Percentiles rank a stretch among this genome's conserved stretches.
Evolutionary conservation across 345 rosid species (phyloP).

Genomic region (Orychophragmus violaceus): DNA sequence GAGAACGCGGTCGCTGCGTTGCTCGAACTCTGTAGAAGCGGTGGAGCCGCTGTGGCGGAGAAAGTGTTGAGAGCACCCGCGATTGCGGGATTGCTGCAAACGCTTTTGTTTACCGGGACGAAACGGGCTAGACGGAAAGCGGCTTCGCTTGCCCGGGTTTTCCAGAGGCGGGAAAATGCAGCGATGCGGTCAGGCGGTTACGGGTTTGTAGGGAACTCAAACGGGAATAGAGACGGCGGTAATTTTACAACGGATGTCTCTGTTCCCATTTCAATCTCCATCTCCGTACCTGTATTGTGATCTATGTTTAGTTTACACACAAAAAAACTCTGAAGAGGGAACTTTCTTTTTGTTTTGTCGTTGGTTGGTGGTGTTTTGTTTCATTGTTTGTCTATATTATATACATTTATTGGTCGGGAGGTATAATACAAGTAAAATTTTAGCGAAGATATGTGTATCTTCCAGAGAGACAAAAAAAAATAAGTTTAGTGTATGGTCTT

Average conservation of each 20-base stretch:
- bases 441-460: slow-evolving; percentile 5
- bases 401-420: slow-evolving; percentile 35
- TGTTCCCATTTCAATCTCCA: slow-evolving; percentile 60
- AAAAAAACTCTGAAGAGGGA: not conserved
- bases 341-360: not conserved
- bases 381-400: slow-evolving; percentile 28
- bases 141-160: slow-evolving; percentile 84
- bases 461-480: not conserved
- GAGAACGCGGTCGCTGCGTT: slow-evolving; percentile 91
- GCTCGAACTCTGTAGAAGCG: slow-evolving; percentile 80
- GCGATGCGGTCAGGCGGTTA: slow-evolving; percentile 53
- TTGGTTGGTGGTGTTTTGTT: not conserved
- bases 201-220: slow-evolving; percentile 55
- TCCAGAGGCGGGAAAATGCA: slow-evolving; percentile 66
- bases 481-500: slow-evolving; percentile 5
- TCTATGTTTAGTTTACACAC: not conserved
- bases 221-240: slow-evolving; percentile 19
- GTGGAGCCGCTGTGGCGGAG: slow-evolving; percentile 68
- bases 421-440: slow-evolving; percentile 20
- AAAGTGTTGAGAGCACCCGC: slow-evolving; percentile 75
- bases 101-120: slow-evolving; percentile 79
- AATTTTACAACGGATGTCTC: slow-evolving; percentile 51
- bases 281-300: slow-evolving; percentile 35
- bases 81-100: slow-evolving; percentile 68
- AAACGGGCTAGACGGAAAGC: slow-evolving; percentile 95